These are phyloP conservation scores for Schizothecium vesticola DNA, from an alignment of 495 filamentous ascomycete genomes.

Conservation along the genomic window DNA sequence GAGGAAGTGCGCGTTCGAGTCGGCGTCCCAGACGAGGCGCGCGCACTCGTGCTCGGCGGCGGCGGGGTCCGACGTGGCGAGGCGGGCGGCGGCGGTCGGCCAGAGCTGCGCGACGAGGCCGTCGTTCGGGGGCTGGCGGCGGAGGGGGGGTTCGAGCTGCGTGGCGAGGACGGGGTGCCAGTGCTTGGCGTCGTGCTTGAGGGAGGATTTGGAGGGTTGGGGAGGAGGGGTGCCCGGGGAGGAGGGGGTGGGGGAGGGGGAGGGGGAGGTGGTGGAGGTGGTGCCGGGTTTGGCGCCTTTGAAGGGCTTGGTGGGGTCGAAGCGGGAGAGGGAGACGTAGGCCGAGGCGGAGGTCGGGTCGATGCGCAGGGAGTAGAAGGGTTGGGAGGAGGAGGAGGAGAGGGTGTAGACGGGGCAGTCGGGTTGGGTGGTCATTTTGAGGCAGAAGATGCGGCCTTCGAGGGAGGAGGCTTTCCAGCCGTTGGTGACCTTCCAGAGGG, in stretches of 20 bases:
- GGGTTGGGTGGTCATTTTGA: conserved; percentile 42
- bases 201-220: conserved; percentile 6
- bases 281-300: conserved; percentile 26
- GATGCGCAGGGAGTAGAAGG: conserved; percentile 49
- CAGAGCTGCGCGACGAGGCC: conserved; percentile 71
- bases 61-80: conserved; percentile 56
- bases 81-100: conserved; percentile 62
- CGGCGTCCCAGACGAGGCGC: conserved; percentile 63
- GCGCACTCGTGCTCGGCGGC: conserved; percentile 69
- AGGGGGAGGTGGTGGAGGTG: conserved; percentile 36
- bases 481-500: conserved; percentile 52
- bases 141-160: conserved; percentile 52
- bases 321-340: conserved; percentile 45
- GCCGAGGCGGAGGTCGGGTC: conserved; percentile 52
- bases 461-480: conserved; percentile 47
- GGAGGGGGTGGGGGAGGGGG: conserved; percentile 26
- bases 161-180: conserved; percentile 55
- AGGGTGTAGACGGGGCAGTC: conserved; percentile 50
- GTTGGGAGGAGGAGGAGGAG: conserved; percentile 41
- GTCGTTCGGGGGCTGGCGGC: conserved; percentile 56
- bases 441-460: conserved; percentile 48
- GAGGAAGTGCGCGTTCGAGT: conserved; percentile 59
- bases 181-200: conserved; percentile 32
- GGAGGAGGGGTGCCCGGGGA: neutral
- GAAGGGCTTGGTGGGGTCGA: conserved; percentile 49